Evolutionary conservation across 1,284 basidiomycete genomes (phyloP), one percentile per base, ranked within the genome.

Genomic region (Papiliotrema terrestris): DNA sequence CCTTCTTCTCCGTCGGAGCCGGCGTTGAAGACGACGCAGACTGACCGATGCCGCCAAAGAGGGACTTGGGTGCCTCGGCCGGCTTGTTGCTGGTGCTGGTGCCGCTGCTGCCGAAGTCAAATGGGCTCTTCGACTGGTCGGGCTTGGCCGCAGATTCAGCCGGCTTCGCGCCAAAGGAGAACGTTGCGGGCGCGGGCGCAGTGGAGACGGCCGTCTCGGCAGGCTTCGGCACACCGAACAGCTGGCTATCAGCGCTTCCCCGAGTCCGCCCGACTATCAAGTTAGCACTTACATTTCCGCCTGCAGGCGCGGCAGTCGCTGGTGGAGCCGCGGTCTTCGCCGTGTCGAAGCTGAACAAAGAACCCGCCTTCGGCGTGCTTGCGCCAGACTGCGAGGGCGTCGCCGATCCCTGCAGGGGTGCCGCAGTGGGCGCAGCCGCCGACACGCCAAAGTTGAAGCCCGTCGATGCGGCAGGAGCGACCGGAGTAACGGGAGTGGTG

Each of bases 341-440:
- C 15, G 58, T 42, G 37, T 50, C 59, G 51, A 65, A 68, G 51
- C 44, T 53, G 53, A 63, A 64, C 2, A 56, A n/a, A 19, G 52
- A 43, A 19, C 14, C 29, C 29, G 29, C 29, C 29, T 32, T 32
- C 6, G 29, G 29, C 29, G 29, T 32, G 29, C 29, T 32, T 11
- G 29, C 29, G 11, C 29, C 29, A 32, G 29, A 32, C 11, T 32
- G 41, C 36, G 44, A 25, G 15, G 45, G 47, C 11, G 39, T 20
- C 15, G 47, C 23, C 20, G 42, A 19, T 15, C 48, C 45, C 13
- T 45, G 49, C 14, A 26, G 8, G 6, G 46, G 46, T 11, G 46
- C 9, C 11, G 32, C 17, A 8, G 35, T 5, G 6, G 48, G 36
- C 9, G 49, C 8, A 22, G 49, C 9, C 3, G 49, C 13, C 3